phyloP scores from a whole-genome alignment of 78 protist genomes.

The Diacronema lutheri region DNA sequence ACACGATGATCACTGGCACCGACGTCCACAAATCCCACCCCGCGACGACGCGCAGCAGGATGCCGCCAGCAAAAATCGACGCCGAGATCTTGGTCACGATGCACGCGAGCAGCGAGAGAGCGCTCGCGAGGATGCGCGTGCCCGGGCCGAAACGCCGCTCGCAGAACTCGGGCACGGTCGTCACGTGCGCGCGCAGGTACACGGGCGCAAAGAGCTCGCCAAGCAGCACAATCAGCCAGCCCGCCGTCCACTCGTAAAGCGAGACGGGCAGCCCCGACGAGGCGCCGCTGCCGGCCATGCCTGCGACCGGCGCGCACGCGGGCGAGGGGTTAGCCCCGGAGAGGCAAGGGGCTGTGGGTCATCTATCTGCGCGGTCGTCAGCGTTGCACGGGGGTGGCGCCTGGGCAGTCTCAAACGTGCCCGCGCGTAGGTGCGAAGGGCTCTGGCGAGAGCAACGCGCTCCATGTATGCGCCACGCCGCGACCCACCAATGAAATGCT shows the following conservation, averaged over 20 bases:
- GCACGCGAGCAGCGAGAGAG: not conserved
- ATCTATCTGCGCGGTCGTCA: too few species aligned
- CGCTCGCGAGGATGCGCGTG: not conserved
- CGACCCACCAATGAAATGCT: not conserved
- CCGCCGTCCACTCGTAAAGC: slow-evolving; percentile 37
- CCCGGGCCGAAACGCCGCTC: slow-evolving; percentile 16
- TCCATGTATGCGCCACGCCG: too few species aligned
- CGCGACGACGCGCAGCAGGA: slow-evolving; percentile 18
- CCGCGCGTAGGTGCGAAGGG: too few species aligned
- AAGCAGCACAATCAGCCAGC: slow-evolving; percentile 5
- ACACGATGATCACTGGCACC: slow-evolving; percentile 3
- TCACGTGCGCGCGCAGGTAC: slow-evolving; percentile 12
- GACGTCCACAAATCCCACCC: slow-evolving; percentile 24
- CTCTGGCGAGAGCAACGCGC: too few species aligned
- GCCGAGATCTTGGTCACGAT: slow-evolving; percentile 49
- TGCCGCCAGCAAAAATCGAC: slow-evolving; percentile 41
- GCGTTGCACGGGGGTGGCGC: too few species aligned
- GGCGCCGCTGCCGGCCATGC: slow-evolving; percentile 53
- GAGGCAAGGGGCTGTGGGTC: too few species aligned
- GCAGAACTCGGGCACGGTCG: slow-evolving; percentile 44
- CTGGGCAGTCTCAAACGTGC: too few species aligned
- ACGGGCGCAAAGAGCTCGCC: slow-evolving; percentile 48
- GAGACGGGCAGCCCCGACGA: slow-evolving; percentile 33
- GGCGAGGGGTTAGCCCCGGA: too few species aligned
- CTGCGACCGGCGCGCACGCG: slow-evolving; percentile 32